Evolutionary conservation across 139 green algal genomes (phyloP), one percentile per base, ranked within the genome.

Genomic region (Astrephomene gubernaculifera): DNA sequence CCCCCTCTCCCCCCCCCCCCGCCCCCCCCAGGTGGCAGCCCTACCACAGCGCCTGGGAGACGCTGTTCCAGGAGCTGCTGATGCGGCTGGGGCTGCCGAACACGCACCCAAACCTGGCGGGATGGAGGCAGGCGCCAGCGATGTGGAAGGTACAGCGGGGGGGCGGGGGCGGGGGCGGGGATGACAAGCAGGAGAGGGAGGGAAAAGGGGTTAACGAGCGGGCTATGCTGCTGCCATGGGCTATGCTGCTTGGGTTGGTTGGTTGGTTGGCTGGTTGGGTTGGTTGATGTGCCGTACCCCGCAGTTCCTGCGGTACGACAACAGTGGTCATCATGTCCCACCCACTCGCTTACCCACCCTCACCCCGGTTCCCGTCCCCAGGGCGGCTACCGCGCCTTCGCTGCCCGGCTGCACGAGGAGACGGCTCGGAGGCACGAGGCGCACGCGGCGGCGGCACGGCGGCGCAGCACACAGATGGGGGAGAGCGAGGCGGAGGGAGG

Each of bases 121-220:
- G 76, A 12, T 83, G 76, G 76, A 17, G 76, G 41, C 60, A 83
- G 29, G 76, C 76, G 39, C 12, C 17, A 4, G 35, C 8, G n/a
- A 83, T 83, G 76, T 83, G 76, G 76, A 83, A 83, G 76, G 74
- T 82, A 36, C 0, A 33, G 4, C 3, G 73, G 12, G 70, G 43
- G 31, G 12, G 22, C 39, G 9, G 68, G 36, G 35, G 36, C 36
- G 14, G 35, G n/a, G 36, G 35, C 17, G 67, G 35, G 9, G 14
- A 31, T 53, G 63, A 71, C 10, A 29, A 44, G 35, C 12, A 35
- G 35, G 27, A 72, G 65, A 21, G 36, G 39, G 39, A 3, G 39
- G 68, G 21, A n/a, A n/a, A n/a, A n/a, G n/a, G n/a, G n/a, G n/a
- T n/a, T n/a, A n/a, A n/a, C n/a, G n/a, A n/a, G n/a, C n/a, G n/a